These are phyloP conservation scores for Omphalotus olearius DNA, from an alignment of 1,284 basidiomycete species.

Conservation along the genomic window DNA sequence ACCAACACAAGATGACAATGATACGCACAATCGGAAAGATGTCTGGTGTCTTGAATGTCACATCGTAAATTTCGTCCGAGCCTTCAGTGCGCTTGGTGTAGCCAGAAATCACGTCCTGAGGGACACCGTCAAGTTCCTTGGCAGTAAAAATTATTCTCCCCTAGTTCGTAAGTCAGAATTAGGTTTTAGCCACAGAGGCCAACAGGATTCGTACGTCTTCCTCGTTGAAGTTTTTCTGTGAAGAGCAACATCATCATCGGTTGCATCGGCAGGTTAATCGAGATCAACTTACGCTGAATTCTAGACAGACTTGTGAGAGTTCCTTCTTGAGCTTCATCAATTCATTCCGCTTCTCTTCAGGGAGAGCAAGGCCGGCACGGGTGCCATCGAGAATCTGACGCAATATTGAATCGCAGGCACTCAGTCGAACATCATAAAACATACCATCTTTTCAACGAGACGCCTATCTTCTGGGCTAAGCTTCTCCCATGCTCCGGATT, in stretches of 20 bases:
- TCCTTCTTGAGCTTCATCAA: constrained; percentile 63
- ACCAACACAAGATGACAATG: background rate
- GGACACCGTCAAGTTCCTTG: constrained; percentile 76
- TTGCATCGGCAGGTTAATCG: background rate
- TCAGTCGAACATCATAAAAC: constrained; percentile 7
- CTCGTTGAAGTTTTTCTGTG: constrained; percentile 82
- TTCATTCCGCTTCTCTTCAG: constrained; percentile 54
- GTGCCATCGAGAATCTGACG: constrained; percentile 63
- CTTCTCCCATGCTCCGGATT: constrained; percentile 49
- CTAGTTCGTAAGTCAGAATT: constrained; percentile 30
- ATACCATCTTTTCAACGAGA: constrained; percentile 68
- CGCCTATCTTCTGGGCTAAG: constrained; percentile 65
- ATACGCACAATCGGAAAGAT: constrained; percentile 67
- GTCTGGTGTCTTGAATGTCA: constrained; percentile 73
- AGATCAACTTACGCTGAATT: constrained; percentile 58
- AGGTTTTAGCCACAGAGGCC: background rate
- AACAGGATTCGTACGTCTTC: constrained; percentile 52
- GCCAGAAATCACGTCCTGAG: constrained; percentile 71
- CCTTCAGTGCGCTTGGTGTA: constrained; percentile 61
- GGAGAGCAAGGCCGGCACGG: constrained; percentile 69
- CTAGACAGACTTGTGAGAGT: constrained; percentile 64
- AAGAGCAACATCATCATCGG: background rate
- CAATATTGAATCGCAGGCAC: background rate
- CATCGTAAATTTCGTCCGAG: constrained; percentile 55
- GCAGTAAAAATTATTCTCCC: constrained; percentile 59